Evolutionary conservation across 2,329 filamentous ascomycete species (phyloP).

Genomic region (Ophiostoma ulmi): DNA sequence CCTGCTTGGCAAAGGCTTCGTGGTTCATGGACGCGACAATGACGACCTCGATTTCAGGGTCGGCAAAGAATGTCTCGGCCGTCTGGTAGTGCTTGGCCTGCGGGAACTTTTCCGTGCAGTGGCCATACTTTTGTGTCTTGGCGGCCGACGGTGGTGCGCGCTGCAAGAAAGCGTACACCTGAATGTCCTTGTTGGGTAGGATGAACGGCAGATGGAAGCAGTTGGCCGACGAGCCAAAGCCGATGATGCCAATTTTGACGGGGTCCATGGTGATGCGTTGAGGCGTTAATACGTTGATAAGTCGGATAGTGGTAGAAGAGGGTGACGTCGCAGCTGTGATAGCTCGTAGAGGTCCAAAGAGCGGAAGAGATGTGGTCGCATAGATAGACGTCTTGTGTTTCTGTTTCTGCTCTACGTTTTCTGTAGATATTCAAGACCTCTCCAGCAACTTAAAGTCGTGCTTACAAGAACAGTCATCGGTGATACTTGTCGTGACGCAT

Average conservation of each 20-base stretch:
- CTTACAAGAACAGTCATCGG: too few species aligned
- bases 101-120: conserved; percentile 47
- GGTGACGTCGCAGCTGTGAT: background rate
- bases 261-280: conserved; percentile 18
- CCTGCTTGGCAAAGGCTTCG: conserved; percentile 49
- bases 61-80: conserved; percentile 54
- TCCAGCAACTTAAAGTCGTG: too few species aligned
- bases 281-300: background rate
- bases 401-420: too few species aligned
- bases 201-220: conserved; percentile 50
- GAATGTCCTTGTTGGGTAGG: conserved; percentile 41
- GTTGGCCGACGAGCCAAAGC: conserved; percentile 46
- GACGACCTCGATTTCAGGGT: conserved; percentile 55
- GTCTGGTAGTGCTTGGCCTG: conserved; percentile 52
- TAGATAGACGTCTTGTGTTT: background rate
- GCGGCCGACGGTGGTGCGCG: conserved; percentile 35
- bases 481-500: background rate
- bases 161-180: conserved; percentile 46
- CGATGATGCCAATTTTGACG: conserved; percentile 46
- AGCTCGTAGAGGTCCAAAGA: background rate
- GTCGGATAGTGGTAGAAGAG: background rate
- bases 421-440: too few species aligned
- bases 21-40: conserved; percentile 57
- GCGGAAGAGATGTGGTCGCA: background rate
- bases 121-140: conserved; percentile 32